A percentile compares a stretch with the other conserved stretches of the same genome.
These are phyloP conservation scores for Aspergillus ruber DNA, from an alignment of 2,329 filamentous ascomycete species.

Conservation along the genomic window DNA sequence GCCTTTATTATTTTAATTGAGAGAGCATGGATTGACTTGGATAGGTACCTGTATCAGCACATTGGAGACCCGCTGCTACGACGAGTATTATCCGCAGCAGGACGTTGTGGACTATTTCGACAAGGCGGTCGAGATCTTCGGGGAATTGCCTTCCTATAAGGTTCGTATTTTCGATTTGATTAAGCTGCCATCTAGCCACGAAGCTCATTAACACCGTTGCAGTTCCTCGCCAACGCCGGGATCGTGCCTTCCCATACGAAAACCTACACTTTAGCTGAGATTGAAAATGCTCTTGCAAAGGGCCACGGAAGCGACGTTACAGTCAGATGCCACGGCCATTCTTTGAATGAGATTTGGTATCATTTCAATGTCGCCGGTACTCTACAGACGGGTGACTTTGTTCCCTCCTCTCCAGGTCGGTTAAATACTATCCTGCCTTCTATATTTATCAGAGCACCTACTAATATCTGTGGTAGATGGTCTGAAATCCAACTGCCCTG, in stretches of 20 bases:
- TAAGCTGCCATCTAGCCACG: not conserved
- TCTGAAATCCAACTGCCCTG: slow-evolving; percentile 57
- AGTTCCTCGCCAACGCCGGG: slow-evolving; percentile 55
- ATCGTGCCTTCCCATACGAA: slow-evolving; percentile 47
- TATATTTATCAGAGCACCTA: not conserved
- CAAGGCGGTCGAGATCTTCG: slow-evolving; percentile 59
- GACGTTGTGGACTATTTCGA: slow-evolving; percentile 67
- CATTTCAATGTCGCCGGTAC: slow-evolving; percentile 56
- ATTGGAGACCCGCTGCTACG: slow-evolving; percentile 61
- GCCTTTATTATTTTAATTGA: not conserved
- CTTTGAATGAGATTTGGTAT: slow-evolving; percentile 54
- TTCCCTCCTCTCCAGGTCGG: slow-evolving; percentile 30
- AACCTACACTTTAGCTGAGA: slow-evolving; percentile 55
- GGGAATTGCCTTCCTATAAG: slow-evolving; percentile 59
- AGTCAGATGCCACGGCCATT: slow-evolving; percentile 48
- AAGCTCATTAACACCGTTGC: slow-evolving; percentile 4
- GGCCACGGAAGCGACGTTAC: slow-evolving; percentile 52
- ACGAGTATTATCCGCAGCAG: slow-evolving; percentile 51
- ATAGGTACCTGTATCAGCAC: slow-evolving; percentile 60
- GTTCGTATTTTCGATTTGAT: slow-evolving; percentile 23
- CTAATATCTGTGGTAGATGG: slow-evolving; percentile 37
- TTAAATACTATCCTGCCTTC: not conserved
- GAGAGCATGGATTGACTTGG: not conserved
- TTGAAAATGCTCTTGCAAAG: slow-evolving; percentile 52
- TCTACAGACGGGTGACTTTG: slow-evolving; percentile 30